Base-by-base conservation (phyloP, 306 rosid genomes). In the Begonia loranthoides region DNA sequence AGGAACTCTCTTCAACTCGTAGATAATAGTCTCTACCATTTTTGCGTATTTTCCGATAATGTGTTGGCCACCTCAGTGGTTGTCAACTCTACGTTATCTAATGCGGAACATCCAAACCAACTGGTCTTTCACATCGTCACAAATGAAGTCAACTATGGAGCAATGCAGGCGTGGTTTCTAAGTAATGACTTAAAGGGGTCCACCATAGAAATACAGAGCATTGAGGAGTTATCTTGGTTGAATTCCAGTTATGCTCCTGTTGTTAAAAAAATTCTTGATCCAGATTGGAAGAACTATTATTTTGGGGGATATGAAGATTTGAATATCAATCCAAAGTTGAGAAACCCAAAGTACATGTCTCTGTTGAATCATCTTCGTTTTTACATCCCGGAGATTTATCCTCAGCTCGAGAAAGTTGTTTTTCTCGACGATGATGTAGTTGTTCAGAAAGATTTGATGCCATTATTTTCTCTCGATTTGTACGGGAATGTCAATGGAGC, bases 401-500 rank as follows among this genome's bases (percentile, higher is more conserved):
- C 65, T 11, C 52, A 60, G 44, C 50, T 60, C 4, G 52, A 50
- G 10, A 60, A 60, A 56, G 57, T 60, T 38, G 41, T 60, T 45
- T 60, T 60, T 60, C 28, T 60, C 15, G 65, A 60, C 51, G 65
- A 60, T 50, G 65, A 60, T 47, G 21, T 60, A 19, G 65, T 60
- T 13, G 65, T 60, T 44, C 57, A 51, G 50, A 60, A 60, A 15
- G 65, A 60, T 51, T 56, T 60, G 19, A 60, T 41, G 11, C 49
- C 49, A 45, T 56, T 60, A n/a, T 60, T 54, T 54, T 60, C 65
- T 39, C 19, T 60, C 21, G 56, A 60, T 19, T 46, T 60, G 17
- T 41, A 50, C 46, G 57, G 65, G 36, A 50, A 60, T 50, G 65
- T 60, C 21, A 60, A 60, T 60, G 65, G 65, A 47, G 65, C 65